A percentile compares a stretch with the other conserved stretches of the same genome.
Conservation (phyloP, 2,329 filamentous ascomycete genomes). For the Penicillium nordicum region DNA sequence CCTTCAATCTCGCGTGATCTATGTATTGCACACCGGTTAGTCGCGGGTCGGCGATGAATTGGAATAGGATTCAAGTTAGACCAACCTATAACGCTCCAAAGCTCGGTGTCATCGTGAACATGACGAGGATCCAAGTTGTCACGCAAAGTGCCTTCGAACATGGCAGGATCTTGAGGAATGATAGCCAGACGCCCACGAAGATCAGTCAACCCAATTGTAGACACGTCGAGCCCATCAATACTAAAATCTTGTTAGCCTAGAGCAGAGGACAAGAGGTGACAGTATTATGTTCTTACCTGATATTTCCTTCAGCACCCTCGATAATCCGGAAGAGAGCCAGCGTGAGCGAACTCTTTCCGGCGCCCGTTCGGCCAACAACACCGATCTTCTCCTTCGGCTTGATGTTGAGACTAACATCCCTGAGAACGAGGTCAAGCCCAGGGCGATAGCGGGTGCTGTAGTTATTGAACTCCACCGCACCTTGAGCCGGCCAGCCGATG, state of each 20-base stretch:
- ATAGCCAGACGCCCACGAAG: constrained; percentile 86
- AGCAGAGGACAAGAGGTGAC: constrained; percentile 10
- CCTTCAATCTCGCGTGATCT: constrained; percentile 92
- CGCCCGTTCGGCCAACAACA: constrained; percentile 91
- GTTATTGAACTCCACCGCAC: constrained; percentile 84
- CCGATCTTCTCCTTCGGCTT: constrained; percentile 97
- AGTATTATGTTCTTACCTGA: constrained; percentile 47
- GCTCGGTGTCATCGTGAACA: constrained; percentile 91
- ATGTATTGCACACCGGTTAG: constrained; percentile 37
- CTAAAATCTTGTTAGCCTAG: constrained; percentile 39
- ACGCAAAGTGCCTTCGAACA: constrained; percentile 88
- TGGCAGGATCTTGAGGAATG: constrained; percentile 93
- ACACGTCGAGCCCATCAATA: constrained; percentile 87
- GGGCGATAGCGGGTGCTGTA: constrained; percentile 92
- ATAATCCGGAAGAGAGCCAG: constrained; percentile 94
- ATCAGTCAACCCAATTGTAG: constrained; percentile 83
- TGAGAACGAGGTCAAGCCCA: constrained; percentile 85
- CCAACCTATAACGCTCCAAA: constrained; percentile 92
- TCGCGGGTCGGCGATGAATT: constrained; percentile 19
- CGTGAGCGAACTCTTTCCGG: constrained; percentile 92
- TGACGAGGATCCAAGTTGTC: constrained; percentile 95
- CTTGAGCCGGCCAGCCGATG: constrained; percentile 86
- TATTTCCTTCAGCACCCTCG: constrained; percentile 75
- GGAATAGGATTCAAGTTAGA: constrained; percentile 24
- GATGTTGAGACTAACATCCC: constrained; percentile 87